These are phyloP conservation scores for Xylaria nigripes DNA, from an alignment of 495 filamentous ascomycete genomes.

Conservation along the genomic window DNA sequence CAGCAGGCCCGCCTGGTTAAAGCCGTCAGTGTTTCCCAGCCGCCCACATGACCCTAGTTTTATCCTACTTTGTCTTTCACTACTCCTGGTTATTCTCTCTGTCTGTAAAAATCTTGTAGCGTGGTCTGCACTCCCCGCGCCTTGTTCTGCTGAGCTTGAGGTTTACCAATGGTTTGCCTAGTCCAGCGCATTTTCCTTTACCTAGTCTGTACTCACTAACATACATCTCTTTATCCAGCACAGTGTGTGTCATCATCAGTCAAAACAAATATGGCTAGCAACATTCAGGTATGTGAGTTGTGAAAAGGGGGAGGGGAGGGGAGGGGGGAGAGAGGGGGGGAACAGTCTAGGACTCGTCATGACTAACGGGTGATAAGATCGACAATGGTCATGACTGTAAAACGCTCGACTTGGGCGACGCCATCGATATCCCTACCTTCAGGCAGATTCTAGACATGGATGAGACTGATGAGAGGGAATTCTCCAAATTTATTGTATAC, in stretches of 20 bases:
- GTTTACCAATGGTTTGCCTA: not conserved
- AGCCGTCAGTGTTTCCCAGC: constrained; percentile 23
- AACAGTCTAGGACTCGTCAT: not conserved
- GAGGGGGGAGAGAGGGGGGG: not conserved
- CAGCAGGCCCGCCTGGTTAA: constrained; percentile 22
- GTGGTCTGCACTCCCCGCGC: not conserved
- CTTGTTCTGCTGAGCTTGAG: not conserved
- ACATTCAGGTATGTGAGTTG: constrained; percentile 22
- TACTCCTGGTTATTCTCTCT: not conserved
- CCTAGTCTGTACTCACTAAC: not conserved
- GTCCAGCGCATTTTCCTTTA: not conserved
- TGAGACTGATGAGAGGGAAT: constrained; percentile 71
- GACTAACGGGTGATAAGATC: constrained; percentile 13
- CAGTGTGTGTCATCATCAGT: not conserved
- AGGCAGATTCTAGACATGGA: constrained; percentile 97
- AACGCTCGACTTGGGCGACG: constrained; percentile 49
- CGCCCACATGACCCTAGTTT: constrained; percentile 24
- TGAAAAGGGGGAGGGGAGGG: too few relatives aligned
- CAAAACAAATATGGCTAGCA: constrained; percentile 19
- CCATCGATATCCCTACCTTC: constrained; percentile 72
- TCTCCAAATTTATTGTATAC: constrained; percentile 74
- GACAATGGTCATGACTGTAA: constrained; percentile 20
- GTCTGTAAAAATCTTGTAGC: not conserved
- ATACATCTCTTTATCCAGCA: not conserved
- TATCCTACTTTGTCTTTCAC: constrained; percentile 10